Conservation (phyloP, 2,329 filamentous ascomycete genomes). For the Domatiomyces catenatus region DNA sequence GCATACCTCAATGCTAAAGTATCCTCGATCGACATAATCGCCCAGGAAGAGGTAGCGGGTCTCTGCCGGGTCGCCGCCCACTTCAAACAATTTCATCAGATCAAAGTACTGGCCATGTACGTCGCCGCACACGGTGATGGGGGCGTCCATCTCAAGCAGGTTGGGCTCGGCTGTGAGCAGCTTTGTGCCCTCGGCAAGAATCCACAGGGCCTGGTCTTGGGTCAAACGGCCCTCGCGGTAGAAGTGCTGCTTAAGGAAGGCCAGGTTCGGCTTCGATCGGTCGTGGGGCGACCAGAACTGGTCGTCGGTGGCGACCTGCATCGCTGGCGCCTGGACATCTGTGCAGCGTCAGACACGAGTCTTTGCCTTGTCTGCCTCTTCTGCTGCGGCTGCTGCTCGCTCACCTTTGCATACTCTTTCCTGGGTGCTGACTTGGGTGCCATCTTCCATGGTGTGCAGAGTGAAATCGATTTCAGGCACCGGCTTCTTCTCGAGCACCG, state of each 20-base stretch:
- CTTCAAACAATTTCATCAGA: conserved; percentile 98
- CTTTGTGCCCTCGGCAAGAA: conserved; percentile 75
- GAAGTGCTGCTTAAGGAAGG: conserved; percentile 95
- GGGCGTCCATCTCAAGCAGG: conserved; percentile 95
- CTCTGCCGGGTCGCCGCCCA: conserved; percentile 89
- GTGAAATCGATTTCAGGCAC: conserved; percentile 97
- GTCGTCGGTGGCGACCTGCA: conserved; percentile 79
- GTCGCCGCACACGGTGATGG: conserved; percentile 95
- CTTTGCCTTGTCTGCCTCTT: background rate
- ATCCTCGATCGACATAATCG: conserved; percentile 94
- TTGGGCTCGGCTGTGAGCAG: conserved; percentile 83
- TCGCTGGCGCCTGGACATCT: conserved; percentile 97
- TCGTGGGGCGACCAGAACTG: conserved; percentile 85
- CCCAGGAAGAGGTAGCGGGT: conserved; percentile 94
- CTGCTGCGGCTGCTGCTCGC: conserved; percentile 7
- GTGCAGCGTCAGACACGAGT: conserved; percentile 7
- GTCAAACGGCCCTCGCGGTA: conserved; percentile 94
- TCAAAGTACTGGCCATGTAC: conserved; percentile 99
- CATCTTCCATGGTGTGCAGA: conserved; percentile 96
- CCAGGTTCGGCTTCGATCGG: conserved; percentile 74
- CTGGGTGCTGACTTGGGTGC: conserved; percentile 80
- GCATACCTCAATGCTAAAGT: conserved; percentile 85
- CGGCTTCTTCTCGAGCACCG: conserved; percentile 87
- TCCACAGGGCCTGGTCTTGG: conserved; percentile 94
- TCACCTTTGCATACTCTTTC: conserved; percentile 98